These are phyloP conservation scores for Hirsutella minnesotensis DNA, from an alignment of 2,329 filamentous ascomycete species.

Conservation along the genomic window DNA sequence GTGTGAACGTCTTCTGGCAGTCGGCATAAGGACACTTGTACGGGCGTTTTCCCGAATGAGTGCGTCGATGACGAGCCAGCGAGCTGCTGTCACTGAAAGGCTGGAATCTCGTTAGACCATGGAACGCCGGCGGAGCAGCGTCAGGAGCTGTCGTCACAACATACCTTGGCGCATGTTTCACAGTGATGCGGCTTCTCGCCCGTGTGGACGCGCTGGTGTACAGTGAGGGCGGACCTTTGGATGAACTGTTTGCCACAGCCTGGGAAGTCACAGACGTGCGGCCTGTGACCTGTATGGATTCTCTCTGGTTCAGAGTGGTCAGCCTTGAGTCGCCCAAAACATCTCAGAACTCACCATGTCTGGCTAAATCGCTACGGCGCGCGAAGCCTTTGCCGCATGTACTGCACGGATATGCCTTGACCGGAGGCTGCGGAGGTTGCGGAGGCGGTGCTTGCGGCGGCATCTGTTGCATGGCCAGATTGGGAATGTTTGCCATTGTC, in stretches of 20 bases:
- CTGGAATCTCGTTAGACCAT: conserved; percentile 30
- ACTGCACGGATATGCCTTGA: conserved; percentile 75
- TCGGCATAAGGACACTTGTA: conserved; percentile 97
- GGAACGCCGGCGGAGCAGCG: background rate
- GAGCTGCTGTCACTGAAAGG: conserved; percentile 96
- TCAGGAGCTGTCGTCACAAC: conserved; percentile 11
- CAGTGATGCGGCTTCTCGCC: conserved; percentile 98
- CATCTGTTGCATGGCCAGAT: conserved; percentile 27
- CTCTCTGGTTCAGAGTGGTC: conserved; percentile 53
- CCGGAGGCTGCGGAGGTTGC: conserved; percentile 22
- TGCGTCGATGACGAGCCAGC: conserved; percentile 81
- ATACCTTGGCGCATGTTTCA: conserved; percentile 89
- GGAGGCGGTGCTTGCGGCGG: conserved; percentile 19
- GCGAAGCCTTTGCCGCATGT: conserved; percentile 90
- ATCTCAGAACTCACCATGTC: conserved; percentile 60
- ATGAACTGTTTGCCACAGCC: conserved; percentile 95
- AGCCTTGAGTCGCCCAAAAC: background rate
- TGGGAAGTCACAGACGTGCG: conserved; percentile 83
- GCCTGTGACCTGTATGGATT: conserved; percentile 83
- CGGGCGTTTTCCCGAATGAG: conserved; percentile 88
- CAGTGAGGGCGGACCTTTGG: conserved; percentile 87
- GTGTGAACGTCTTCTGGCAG: conserved; percentile 97
- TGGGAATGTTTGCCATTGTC: conserved; percentile 21
- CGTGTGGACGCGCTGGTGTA: conserved; percentile 90
- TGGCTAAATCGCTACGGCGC: conserved; percentile 80